phyloP scores from a whole-genome alignment of 768 basidiomycete genomes.

The Boletus vinaceobasis region DNA sequence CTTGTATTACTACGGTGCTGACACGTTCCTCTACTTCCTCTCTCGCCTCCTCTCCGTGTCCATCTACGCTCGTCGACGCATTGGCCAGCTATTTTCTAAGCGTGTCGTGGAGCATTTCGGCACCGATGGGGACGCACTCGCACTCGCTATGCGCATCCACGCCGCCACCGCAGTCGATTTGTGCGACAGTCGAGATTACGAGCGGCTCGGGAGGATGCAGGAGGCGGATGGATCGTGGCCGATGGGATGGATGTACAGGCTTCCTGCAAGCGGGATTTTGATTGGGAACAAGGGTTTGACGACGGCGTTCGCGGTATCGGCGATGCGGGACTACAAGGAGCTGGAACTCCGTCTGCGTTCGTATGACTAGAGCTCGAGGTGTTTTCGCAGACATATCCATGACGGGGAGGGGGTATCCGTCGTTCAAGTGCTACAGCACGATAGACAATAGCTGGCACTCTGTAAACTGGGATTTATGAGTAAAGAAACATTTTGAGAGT shows the following conservation, averaged over 20 bases:
- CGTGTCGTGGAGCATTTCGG: constrained; percentile 9
- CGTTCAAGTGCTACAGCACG: too few relatives aligned
- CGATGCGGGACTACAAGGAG: constrained; percentile 7
- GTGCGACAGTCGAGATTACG: constrained; percentile 14
- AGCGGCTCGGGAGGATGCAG: constrained; percentile 17
- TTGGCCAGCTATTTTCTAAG: constrained; percentile 12
- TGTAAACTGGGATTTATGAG: too few relatives aligned
- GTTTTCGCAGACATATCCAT: not conserved
- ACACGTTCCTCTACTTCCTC: constrained; percentile 18
- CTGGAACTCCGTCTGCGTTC: constrained; percentile 13
- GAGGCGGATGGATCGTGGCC: constrained; percentile 23
- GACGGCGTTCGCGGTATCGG: constrained; percentile 20
- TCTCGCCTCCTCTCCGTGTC: constrained; percentile 20
- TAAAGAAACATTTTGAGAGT: too few relatives aligned
- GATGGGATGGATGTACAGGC: constrained; percentile 20
- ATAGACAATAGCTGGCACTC: too few relatives aligned
- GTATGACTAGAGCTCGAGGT: constrained; percentile 6
- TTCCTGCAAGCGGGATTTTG: not conserved
- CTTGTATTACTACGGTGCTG: constrained; percentile 15
- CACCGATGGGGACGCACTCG: constrained; percentile 16
- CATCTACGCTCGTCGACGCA: constrained; percentile 10
- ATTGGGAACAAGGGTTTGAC: constrained; percentile 21
- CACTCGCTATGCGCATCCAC: constrained; percentile 18
- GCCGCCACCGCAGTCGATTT: constrained; percentile 12
- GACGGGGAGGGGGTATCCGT: too few relatives aligned